Percentiles rank a stretch among this genome's conserved stretches.
phyloP scores from a whole-genome alignment of 371 early-diverging fungal genomes.

The Mucor irregularis region DNA sequence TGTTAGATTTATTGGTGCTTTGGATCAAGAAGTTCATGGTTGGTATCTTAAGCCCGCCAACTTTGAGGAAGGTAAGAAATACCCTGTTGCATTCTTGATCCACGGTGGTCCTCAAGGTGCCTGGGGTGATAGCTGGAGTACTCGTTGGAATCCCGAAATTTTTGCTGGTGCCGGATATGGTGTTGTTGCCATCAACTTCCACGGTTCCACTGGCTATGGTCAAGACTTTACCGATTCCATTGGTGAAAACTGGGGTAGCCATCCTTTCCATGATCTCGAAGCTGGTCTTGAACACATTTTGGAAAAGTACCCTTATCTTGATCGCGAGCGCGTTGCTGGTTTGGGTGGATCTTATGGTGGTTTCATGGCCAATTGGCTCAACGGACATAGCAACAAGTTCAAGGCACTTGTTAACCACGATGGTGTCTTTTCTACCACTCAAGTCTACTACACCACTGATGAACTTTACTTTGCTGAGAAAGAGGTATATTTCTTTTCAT shows the following conservation, averaged over 20 bases:
- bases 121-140: constrained; percentile 71
- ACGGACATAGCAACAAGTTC: constrained; percentile 62
- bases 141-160: constrained; percentile 77
- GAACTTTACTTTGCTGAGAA: constrained; percentile 82
- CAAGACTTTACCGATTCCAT: constrained; percentile 77
- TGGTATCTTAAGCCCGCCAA: constrained; percentile 69
- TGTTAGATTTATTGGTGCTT: constrained; percentile 68
- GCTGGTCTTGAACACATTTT: constrained; percentile 72
- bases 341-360: constrained; percentile 87
- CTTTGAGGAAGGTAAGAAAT: constrained; percentile 59
- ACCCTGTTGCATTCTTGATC: constrained; percentile 82
- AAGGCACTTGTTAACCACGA: constrained; percentile 81
- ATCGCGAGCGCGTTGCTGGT: constrained; percentile 61
- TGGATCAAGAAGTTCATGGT: constrained; percentile 69
- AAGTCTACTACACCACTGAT: constrained; percentile 72
- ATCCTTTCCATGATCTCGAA: constrained; percentile 76
- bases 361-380: constrained; percentile 82
- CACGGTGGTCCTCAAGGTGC: constrained; percentile 87
- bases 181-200: constrained; percentile 76
- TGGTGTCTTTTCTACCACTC: constrained; percentile 73
- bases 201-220: constrained; percentile 86
- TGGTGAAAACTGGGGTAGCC: constrained; percentile 75
- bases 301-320: constrained; percentile 59
- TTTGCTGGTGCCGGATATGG: constrained; percentile 76
- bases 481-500: constrained; percentile 46